These are phyloP conservation scores for Aspergillus saccharolyticus DNA, from an alignment of 495 filamentous ascomycete genomes.

Conservation along the genomic window DNA sequence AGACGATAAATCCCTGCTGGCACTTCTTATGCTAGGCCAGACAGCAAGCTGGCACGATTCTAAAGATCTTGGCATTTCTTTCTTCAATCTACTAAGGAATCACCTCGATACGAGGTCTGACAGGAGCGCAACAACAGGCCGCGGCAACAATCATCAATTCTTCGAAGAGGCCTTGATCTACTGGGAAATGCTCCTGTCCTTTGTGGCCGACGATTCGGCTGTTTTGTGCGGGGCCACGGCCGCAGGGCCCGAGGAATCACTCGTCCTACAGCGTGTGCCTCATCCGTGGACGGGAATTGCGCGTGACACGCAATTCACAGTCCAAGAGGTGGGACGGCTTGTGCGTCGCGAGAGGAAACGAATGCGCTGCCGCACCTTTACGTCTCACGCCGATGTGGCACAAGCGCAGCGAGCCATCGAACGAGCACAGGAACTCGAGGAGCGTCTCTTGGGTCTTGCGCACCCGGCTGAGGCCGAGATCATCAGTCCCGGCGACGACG, in stretches of 20 bases:
- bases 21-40: constrained; percentile 51
- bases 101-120: constrained; percentile 37
- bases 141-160: constrained; percentile 48
- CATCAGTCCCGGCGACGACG: constrained; percentile 49
- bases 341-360: constrained; percentile 47
- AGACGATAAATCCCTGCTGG: constrained; percentile 48
- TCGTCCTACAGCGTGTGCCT: constrained; percentile 41
- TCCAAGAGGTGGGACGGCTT: constrained; percentile 51
- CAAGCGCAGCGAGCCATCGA: constrained; percentile 40
- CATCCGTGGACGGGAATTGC: constrained; percentile 59
- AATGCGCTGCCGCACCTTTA: constrained; percentile 30
- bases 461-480: constrained; percentile 47
- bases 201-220: constrained; percentile 45
- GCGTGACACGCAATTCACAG: constrained; percentile 47
- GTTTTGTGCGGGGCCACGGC: constrained; percentile 23
- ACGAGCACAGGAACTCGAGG: constrained; percentile 45
- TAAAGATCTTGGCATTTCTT: constrained; percentile 47
- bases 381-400: constrained; percentile 36
- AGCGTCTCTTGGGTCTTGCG: constrained; percentile 44
- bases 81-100: constrained; percentile 42
- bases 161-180: constrained; percentile 56
- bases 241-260: constrained; percentile 21
- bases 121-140: constrained; percentile 8
- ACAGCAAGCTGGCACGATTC: constrained; percentile 55
- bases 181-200: constrained; percentile 58